Evolutionary conservation across 352 stramenopile genomes (phyloP).

Genomic region (Globisporangium nunn): DNA sequence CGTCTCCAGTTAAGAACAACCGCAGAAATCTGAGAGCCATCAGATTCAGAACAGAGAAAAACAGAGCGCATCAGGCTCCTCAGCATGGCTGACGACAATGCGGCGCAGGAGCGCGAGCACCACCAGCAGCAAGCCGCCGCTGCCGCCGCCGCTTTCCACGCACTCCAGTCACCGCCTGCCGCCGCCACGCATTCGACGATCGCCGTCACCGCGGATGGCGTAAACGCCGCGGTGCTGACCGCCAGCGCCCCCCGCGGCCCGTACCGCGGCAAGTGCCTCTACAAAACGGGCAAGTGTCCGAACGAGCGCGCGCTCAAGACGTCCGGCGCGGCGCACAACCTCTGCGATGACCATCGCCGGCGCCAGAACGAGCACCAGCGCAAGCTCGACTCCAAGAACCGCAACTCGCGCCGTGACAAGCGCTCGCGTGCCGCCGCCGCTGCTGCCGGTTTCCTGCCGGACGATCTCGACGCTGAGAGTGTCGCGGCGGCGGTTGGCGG

Average conservation of each 20-base stretch:
- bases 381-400: constrained; percentile 84
- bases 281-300: constrained; percentile 84
- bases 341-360: constrained; percentile 78
- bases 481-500: no score
- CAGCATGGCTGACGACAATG: constrained; percentile 2
- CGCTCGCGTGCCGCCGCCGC: constrained; percentile 1
- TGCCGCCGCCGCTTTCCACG: constrained; percentile 3
- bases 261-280: constrained; percentile 74
- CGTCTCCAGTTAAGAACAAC: background rate
- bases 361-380: constrained; percentile 84
- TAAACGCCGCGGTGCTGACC: background rate
- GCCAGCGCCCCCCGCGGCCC: background rate
- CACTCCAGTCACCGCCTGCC: background rate
- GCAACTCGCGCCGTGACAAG: constrained; percentile 57
- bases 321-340: constrained; percentile 72
- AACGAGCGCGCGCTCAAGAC: constrained; percentile 86
- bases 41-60: background rate
- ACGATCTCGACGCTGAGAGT: background rate
- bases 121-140: no score
- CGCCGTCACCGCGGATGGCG: constrained; percentile 22
- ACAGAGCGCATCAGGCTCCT: background rate
- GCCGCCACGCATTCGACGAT: background rate
- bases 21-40: constrained; percentile 4
- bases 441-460: background rate
- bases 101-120: background rate